Conservation (phyloP, 2,329 filamentous ascomycete species). For the Cladophialophora yegresii region DNA sequence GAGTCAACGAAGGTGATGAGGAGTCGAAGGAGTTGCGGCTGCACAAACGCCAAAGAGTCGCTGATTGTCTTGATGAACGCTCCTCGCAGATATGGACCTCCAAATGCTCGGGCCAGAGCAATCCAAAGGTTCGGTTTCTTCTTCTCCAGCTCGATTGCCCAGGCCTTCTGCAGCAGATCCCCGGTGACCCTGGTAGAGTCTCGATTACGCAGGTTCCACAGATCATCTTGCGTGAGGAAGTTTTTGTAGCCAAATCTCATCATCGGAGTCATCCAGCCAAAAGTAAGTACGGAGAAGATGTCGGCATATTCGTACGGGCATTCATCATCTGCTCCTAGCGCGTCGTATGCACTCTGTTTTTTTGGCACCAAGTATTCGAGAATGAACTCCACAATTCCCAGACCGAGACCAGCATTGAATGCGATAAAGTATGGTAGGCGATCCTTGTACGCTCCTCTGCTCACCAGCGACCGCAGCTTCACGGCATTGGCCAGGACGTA, state of each 20-base stretch:
- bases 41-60: constrained; percentile 80
- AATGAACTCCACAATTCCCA: constrained; percentile 70
- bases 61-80: constrained; percentile 86
- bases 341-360: constrained; percentile 68
- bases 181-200: constrained; percentile 79
- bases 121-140: constrained; percentile 82
- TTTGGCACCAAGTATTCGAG: constrained; percentile 89
- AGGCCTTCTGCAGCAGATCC: constrained; percentile 69
- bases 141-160: constrained; percentile 72
- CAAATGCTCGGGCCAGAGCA: constrained; percentile 80
- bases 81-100: constrained; percentile 77
- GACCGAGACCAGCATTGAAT: constrained; percentile 70
- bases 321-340: constrained; percentile 67
- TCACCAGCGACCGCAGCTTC: constrained; percentile 82
- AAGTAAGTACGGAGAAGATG: constrained; percentile 89
- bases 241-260: constrained; percentile 94
- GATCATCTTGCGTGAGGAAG: constrained; percentile 88
- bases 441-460: constrained; percentile 69
- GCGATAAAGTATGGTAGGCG: constrained; percentile 74
- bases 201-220: constrained; percentile 83
- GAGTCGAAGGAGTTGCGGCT: constrained; percentile 83
- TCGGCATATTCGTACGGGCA: constrained; percentile 84
- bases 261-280: constrained; percentile 98
- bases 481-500: constrained; percentile 75
- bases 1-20: constrained; percentile 84